Conservation (phyloP, 352 stramenopile species). For the Globisporangium ultimum region DNA sequence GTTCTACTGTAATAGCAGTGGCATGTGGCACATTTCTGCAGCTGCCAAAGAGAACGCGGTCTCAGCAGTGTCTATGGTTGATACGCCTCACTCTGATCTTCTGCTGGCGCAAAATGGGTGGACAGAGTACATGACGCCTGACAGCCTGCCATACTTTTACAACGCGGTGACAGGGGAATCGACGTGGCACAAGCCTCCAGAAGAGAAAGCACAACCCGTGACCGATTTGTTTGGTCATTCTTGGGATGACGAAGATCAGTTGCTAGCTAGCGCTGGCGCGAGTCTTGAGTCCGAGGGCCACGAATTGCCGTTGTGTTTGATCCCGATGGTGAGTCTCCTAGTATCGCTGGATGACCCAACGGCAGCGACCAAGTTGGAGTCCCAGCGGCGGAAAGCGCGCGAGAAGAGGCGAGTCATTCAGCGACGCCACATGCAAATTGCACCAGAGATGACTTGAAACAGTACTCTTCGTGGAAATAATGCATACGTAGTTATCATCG, state of each 20-base stretch:
- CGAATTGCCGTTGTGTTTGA: conserved; percentile 55
- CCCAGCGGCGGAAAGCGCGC: conserved; percentile 34
- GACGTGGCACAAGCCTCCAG: conserved; percentile 41
- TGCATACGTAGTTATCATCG: background rate
- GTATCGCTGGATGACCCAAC: conserved; percentile 62
- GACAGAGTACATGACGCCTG: conserved; percentile 44
- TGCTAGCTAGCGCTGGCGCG: background rate
- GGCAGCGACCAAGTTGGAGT: conserved; percentile 48
- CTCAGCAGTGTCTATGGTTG: background rate
- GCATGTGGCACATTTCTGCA: no score
- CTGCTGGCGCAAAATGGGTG: conserved; percentile 20
- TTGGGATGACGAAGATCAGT: conserved; percentile 4
- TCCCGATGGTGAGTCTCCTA: conserved; percentile 67
- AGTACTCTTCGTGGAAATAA: background rate
- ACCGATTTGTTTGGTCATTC: conserved; percentile 7
- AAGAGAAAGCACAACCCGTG: background rate
- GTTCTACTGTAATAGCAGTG: no score
- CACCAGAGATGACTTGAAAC: background rate
- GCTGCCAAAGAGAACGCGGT: background rate
- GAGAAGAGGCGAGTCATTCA: conserved; percentile 13
- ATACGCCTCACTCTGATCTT: conserved; percentile 1
- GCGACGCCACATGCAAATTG: background rate
- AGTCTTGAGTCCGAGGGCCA: conserved; percentile 13
- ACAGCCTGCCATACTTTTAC: conserved; percentile 66
- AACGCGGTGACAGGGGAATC: conserved; percentile 49